Conservation (phyloP, 345 rosid genomes). For the Eucalyptus curtisii region DNA sequence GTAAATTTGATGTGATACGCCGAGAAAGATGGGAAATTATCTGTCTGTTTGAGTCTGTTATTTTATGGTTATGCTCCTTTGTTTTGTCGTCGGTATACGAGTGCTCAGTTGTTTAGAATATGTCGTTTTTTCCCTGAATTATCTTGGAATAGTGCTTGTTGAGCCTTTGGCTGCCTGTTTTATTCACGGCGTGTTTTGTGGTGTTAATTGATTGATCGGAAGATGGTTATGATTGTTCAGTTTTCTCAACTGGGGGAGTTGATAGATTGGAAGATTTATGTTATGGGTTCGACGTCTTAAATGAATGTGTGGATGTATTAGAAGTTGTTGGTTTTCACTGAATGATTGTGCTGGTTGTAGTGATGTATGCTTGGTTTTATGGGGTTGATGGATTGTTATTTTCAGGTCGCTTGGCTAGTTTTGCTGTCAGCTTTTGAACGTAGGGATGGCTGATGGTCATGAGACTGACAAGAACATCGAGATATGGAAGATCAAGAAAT, state of each 20-base stretch:
- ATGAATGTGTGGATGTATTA: background rate
- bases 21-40: background rate
- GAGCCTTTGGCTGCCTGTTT: background rate
- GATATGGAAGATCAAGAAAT: slow-evolving; percentile 67
- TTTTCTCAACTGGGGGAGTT: background rate
- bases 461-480: slow-evolving; percentile 60
- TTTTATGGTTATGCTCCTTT: background rate
- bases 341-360: background rate
- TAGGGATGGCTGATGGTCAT: slow-evolving; percentile 32
- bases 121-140: background rate
- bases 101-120: background rate
- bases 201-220: background rate
- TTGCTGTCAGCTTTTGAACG: background rate
- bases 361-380: background rate
- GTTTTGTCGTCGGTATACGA: background rate
- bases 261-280: background rate
- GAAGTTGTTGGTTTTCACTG: background rate
- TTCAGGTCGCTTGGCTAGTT: background rate
- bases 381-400: background rate
- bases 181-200: background rate
- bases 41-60: background rate
- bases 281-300: background rate
- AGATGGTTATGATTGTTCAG: background rate
- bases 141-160: background rate
- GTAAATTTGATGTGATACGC: background rate